Base-by-base conservation (phyloP, 2,329 filamentous ascomycete genomes). In the Colletotrichum sp. region DNA sequence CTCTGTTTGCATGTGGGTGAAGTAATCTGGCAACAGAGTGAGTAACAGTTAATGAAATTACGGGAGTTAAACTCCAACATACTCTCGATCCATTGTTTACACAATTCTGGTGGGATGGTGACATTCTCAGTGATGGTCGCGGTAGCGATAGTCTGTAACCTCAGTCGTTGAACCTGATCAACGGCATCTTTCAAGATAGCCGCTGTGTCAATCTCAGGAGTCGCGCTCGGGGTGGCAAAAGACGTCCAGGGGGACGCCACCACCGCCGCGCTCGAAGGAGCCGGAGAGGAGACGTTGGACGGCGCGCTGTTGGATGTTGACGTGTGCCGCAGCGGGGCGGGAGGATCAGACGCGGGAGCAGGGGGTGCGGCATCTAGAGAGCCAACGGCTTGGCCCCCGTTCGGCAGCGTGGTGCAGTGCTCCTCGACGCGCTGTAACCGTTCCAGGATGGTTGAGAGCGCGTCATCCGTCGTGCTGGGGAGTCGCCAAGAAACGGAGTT, bases 381-480 rank as follows among this genome's bases (percentile, higher is more conserved):
- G 9, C 27, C 63, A 27, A 32, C 32, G 13, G 62, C 25, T 39
- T 39, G 63, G 16, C 9, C 55, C 39, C 25, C 65, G 13, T 76
- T 63, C 2, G 65, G 44, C 3, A 59, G 8, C 27, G 66, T 30
- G 2, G 73, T 70, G 34, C 73, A 77, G 32, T 78, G 80, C 25
- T 80, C 74, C 70, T 83, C 82, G 16, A 83, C 80, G 5, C 81
- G 82, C 16, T 82, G 79, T 0, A 83, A 49, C 5, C 82, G 78
- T 67, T 83, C 79, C 9, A 83, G 80, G 27, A 83, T 83, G 22
- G 79, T 79, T 6, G 77, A 69, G 2, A 83, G 74, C 15, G 82
- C 79, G 68, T 59, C 72, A 39, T 75, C 72, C 1, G 72, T 75
- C 13, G 72, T 75, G 7, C 72, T 75, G 30, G 61, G 49, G 25